These are phyloP conservation scores for Nemania diffusa DNA, from an alignment of 2,329 filamentous ascomycete species.

Conservation along the genomic window DNA sequence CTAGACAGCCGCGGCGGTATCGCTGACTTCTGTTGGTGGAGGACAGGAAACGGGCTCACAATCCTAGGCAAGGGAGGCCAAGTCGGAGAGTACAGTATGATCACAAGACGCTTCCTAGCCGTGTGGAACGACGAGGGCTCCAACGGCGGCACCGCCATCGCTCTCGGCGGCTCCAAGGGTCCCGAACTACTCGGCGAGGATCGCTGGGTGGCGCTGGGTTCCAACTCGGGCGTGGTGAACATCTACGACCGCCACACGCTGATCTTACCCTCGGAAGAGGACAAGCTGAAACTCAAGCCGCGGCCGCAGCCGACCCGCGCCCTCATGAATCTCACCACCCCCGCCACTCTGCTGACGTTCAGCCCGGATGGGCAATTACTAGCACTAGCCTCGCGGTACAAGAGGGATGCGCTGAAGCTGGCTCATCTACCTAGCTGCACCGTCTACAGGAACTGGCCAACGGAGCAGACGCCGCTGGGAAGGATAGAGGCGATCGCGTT, in stretches of 20 bases:
- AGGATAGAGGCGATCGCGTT: slow-evolving; percentile 81
- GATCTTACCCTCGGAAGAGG: slow-evolving; percentile 54
- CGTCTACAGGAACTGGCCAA: slow-evolving; percentile 97
- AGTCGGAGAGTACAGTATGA: slow-evolving; percentile 87
- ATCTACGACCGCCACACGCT: slow-evolving; percentile 86
- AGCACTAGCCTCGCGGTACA: slow-evolving; percentile 85
- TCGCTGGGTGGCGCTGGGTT: slow-evolving; percentile 89
- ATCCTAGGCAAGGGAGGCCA: slow-evolving; percentile 89
- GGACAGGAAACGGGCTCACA: slow-evolving; percentile 80
- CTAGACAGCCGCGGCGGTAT: slow-evolving; percentile 85
- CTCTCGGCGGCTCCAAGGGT: slow-evolving; percentile 76
- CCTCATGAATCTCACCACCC: slow-evolving; percentile 88
- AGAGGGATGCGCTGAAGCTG: slow-evolving; percentile 86
- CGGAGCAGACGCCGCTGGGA: slow-evolving; percentile 86
- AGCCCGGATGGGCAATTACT: slow-evolving; percentile 90
- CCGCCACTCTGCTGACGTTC: slow-evolving; percentile 82
- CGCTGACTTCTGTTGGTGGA: slow-evolving; percentile 94
- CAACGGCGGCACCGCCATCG: slow-evolving; percentile 83
- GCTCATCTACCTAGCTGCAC: slow-evolving; percentile 93
- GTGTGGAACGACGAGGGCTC: slow-evolving; percentile 92
- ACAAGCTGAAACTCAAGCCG: slow-evolving; percentile 66
- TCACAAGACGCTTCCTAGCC: slow-evolving; percentile 74
- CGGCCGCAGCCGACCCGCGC: slow-evolving; percentile 77
- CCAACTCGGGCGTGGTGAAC: slow-evolving; percentile 88
- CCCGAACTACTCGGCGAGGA: slow-evolving; percentile 76